These are phyloP conservation scores for Orychophragmus violaceus DNA, from an alignment of 345 rosid genomes.

Conservation along the genomic window DNA sequence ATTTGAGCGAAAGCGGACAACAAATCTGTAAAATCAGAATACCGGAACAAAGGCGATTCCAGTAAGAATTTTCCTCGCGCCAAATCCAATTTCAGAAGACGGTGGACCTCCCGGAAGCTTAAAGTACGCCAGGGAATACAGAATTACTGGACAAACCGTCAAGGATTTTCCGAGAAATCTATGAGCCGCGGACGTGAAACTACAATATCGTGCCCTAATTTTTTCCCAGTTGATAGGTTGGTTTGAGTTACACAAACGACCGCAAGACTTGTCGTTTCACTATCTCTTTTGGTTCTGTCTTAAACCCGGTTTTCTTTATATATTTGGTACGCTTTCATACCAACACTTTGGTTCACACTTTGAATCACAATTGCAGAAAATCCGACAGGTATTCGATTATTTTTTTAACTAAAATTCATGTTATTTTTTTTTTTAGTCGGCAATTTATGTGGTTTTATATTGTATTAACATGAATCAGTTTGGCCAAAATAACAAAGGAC, in stretches of 20 bases:
- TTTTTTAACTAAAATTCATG: background rate
- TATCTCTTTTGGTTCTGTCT: conserved; percentile 25
- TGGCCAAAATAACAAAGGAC: background rate
- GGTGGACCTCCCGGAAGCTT: conserved; percentile 13
- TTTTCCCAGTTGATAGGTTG: conserved; percentile 29
- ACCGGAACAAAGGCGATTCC: background rate
- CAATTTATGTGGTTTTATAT: background rate
- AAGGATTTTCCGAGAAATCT: conserved; percentile 28
- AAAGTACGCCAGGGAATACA: conserved; percentile 4
- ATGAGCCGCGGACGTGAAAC: conserved; percentile 33
- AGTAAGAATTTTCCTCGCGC: background rate
- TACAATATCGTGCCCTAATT: conserved; percentile 28
- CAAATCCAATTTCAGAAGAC: background rate
- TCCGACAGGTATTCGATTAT: background rate
- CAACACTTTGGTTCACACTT: background rate
- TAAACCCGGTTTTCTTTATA: background rate
- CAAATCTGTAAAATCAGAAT: background rate
- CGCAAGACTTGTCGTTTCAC: conserved; percentile 19
- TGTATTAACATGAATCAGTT: background rate
- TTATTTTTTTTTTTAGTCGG: no score
- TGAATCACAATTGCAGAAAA: background rate
- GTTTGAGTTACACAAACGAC: conserved; percentile 34
- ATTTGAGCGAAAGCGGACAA: conserved; percentile 12
- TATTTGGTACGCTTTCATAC: background rate
- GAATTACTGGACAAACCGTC: conserved; percentile 8